Percentiles rank a stretch among this genome's conserved stretches.
phyloP scores from a whole-genome alignment of 1,139 yeast species.

The Nakaseomyces uthaithaninus region DNA sequence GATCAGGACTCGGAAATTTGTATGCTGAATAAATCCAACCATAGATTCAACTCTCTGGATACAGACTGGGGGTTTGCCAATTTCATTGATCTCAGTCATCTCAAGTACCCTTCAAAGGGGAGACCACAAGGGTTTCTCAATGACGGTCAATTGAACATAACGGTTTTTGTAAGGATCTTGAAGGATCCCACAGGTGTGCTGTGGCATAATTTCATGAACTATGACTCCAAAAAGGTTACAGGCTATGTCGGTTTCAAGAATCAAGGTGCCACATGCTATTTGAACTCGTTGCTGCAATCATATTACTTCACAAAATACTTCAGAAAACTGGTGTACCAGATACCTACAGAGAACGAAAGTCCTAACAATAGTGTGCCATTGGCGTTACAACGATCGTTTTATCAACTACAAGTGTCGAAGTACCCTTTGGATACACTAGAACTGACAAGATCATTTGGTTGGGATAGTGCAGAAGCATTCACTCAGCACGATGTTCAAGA shows the following conservation, averaged over 20 bases:
- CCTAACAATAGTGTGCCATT: slow-evolving; percentile 59
- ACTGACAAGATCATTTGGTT: slow-evolving; percentile 86
- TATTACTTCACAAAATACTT: slow-evolving; percentile 79
- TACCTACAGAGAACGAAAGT: slow-evolving; percentile 62
- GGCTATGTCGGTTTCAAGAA: slow-evolving; percentile 90
- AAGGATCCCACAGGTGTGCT: slow-evolving; percentile 90
- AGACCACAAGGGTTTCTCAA: slow-evolving; percentile 39
- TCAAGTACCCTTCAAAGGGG: slow-evolving; percentile 33
- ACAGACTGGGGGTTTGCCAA: slow-evolving; percentile 95
- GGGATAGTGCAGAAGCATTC: slow-evolving; percentile 95
- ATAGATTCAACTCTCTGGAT: slow-evolving; percentile 66
- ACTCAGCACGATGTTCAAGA: slow-evolving; percentile 98
- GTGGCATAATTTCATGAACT: slow-evolving; percentile 81
- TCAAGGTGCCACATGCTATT: slow-evolving; percentile 97
- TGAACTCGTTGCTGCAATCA: slow-evolving; percentile 84
- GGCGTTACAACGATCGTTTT: slow-evolving; percentile 82
- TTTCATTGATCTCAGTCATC: slow-evolving; percentile 52
- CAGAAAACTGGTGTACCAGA: slow-evolving; percentile 77
- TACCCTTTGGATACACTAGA: slow-evolving; percentile 80
- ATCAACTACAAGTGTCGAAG: slow-evolving; percentile 61
- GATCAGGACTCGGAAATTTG: slow-evolving; percentile 49
- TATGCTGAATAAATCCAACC: slow-evolving; percentile 62
- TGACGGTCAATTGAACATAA: slow-evolving; percentile 54
- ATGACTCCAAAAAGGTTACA: slow-evolving; percentile 79
- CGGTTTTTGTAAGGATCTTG: slow-evolving; percentile 68